Percentiles rank a stretch among this genome's conserved stretches.
These are phyloP conservation scores for Candida piceae DNA, from an alignment of 805 yeast genomes.

Conservation along the genomic window DNA sequence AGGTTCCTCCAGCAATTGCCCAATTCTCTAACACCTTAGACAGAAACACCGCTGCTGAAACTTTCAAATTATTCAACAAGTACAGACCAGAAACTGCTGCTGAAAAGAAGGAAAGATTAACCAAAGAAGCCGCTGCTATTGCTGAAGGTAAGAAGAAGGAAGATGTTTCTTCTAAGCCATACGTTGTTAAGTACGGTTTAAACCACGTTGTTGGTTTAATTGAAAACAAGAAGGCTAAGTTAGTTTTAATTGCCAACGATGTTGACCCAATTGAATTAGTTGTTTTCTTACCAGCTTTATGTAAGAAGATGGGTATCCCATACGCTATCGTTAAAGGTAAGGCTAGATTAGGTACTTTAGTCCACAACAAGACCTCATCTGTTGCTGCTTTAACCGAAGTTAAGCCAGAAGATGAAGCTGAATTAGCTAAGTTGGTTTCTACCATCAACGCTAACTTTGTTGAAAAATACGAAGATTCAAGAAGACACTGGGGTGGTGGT, in stretches of 20 bases:
- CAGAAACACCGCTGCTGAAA: slow-evolving; percentile 96
- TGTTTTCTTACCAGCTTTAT: slow-evolving; percentile 92
- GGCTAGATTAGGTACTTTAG: slow-evolving; percentile 94
- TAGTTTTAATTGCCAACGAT: slow-evolving; percentile 93
- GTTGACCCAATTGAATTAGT: slow-evolving; percentile 98
- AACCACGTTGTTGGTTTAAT: slow-evolving; percentile 94
- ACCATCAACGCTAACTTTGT: slow-evolving; percentile 87
- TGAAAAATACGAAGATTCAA: slow-evolving; percentile 87
- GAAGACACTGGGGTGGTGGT: slow-evolving; percentile 99
- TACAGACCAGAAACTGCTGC: slow-evolving; percentile 95
- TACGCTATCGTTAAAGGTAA: slow-evolving; percentile 95
- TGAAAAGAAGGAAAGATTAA: slow-evolving; percentile 96
- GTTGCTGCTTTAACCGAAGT: slow-evolving; percentile 96
- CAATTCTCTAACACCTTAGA: slow-evolving; percentile 93
- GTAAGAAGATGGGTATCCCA: slow-evolving; percentile 98
- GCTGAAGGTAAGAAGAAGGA: slow-evolving; percentile 96
- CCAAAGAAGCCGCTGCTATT: slow-evolving; percentile 96
- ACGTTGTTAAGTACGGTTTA: slow-evolving; percentile 92
- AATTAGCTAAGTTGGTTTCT: slow-evolving; percentile 83
- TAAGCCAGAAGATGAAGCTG: slow-evolving; percentile 86
- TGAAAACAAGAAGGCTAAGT: slow-evolving; percentile 96
- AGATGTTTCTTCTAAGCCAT: slow-evolving; percentile 94
- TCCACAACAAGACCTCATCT: slow-evolving; percentile 93
- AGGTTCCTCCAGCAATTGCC: slow-evolving; percentile 96
- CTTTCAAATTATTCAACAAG: slow-evolving; percentile 94